phyloP scores from a whole-genome alignment of 208 protist species.

The Blastocrithidia nonstop region DNA sequence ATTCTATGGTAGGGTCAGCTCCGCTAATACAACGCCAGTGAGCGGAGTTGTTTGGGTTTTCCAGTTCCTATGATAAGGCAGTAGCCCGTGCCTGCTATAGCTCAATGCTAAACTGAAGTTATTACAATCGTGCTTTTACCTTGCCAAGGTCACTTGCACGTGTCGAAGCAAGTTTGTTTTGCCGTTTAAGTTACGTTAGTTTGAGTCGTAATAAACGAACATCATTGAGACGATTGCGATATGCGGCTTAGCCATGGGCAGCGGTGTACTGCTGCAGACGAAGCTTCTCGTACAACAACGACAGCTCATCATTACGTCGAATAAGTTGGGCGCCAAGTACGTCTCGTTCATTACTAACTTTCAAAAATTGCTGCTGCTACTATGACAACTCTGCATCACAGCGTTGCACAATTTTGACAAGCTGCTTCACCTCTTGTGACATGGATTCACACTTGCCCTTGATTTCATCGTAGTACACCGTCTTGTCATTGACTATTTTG shows the following conservation, averaged over 20 bases:
- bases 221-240: slow-evolving; percentile 74
- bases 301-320: slow-evolving; percentile 95
- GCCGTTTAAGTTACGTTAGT: slow-evolving; percentile 82
- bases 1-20: slow-evolving; percentile 81
- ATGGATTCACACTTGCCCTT: slow-evolving; percentile 34
- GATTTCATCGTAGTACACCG: slow-evolving; percentile 24
- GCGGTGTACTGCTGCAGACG: slow-evolving; percentile 91
- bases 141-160: slow-evolving; percentile 62
- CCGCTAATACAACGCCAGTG: slow-evolving; percentile 91
- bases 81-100: slow-evolving; percentile 72
- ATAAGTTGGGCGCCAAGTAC: slow-evolving; percentile 93
- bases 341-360: slow-evolving; percentile 92
- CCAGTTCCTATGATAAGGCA: slow-evolving; percentile 93
- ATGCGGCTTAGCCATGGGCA: slow-evolving; percentile 89
- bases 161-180: slow-evolving; percentile 65
- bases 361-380: slow-evolving; percentile 89
- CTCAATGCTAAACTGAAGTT: slow-evolving; percentile 25
- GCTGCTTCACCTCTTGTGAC: slow-evolving; percentile 84
- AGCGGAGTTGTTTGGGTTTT: slow-evolving; percentile 86
- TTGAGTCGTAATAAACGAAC: slow-evolving; percentile 57
- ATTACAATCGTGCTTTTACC: slow-evolving; percentile 22
- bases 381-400: slow-evolving; percentile 80
- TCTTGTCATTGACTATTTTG: slow-evolving; percentile 56
- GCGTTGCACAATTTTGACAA: slow-evolving; percentile 89
- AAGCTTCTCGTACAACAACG: slow-evolving; percentile 96